A percentile compares a stretch with the other conserved stretches of the same genome.
Conservation (phyloP, 139 green algal genomes). For the Micractinium sp. region DNA sequence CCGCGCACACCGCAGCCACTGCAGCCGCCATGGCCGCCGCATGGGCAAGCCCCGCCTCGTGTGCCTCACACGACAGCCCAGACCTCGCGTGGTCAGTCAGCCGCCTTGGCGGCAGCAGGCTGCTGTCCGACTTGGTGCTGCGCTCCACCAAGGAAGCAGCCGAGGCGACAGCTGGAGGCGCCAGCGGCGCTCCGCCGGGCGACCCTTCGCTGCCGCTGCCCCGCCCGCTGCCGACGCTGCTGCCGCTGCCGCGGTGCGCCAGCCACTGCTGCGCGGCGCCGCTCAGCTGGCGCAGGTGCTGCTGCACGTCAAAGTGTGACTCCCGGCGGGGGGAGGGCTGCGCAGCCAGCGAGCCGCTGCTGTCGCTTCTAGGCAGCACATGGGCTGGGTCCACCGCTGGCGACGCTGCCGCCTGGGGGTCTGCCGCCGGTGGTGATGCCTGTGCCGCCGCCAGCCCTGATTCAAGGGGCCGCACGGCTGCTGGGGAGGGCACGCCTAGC, state of each 20-base stretch:
- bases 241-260: background rate
- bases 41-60: background rate
- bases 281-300: background rate
- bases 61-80: too few relatives aligned
- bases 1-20: background rate
- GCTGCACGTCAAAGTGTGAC: background rate
- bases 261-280: background rate
- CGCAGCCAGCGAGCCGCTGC: background rate
- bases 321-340: background rate
- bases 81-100: background rate
- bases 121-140: conserved; percentile 11
- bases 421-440: background rate
- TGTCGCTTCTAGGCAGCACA: background rate
- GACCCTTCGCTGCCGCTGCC: background rate
- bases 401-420: background rate
- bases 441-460: background rate
- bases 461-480: background rate
- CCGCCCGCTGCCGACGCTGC: background rate
- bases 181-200: background rate
- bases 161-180: background rate
- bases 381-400: background rate
- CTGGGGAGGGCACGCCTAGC: background rate
- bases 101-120: background rate
- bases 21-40: background rate
- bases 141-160: background rate